Evolutionary conservation across 192 early-diverging fungal species (phyloP).

Genomic region (Coemansia sp.): DNA sequence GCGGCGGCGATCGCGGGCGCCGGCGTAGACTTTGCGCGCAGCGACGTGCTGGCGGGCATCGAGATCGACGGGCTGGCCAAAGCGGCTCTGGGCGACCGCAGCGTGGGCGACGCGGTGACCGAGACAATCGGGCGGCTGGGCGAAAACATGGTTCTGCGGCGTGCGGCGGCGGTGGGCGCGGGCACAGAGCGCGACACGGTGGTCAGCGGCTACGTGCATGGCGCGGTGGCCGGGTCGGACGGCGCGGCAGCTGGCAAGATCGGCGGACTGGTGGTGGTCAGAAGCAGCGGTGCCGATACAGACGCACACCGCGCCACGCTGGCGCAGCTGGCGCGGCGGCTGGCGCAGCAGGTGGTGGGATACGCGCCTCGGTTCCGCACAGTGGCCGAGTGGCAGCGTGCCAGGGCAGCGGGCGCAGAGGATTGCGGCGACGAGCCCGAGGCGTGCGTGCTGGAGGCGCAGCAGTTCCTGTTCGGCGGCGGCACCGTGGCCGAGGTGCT

Average conservation of each 20-base stretch:
- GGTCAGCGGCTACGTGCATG: conserved; percentile 73
- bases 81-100: conserved; percentile 16
- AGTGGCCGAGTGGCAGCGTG: conserved; percentile 45
- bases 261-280: conserved; percentile 73
- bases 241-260: conserved; percentile 68
- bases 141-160: conserved; percentile 84
- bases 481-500: conserved; percentile 66
- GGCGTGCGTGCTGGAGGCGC: conserved; percentile 61
- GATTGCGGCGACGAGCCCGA: conserved; percentile 22
- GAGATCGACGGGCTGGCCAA: conserved; percentile 8
- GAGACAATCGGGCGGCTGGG: conserved; percentile 83
- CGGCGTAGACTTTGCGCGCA: conserved; percentile 10
- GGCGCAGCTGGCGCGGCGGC: conserved; percentile 62
- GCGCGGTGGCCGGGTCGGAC: conserved; percentile 45
- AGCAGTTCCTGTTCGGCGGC: conserved; percentile 76
- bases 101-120: conserved; percentile 65
- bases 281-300: conserved; percentile 6
- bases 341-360: conserved; percentile 88
- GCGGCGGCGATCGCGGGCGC: conserved; percentile 46
- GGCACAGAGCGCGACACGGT: conserved; percentile 26
- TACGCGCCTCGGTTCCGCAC: conserved; percentile 65
- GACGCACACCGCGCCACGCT: conserved; percentile 36
- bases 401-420: conserved; percentile 19
- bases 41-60: conserved; percentile 8
- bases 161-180: conserved; percentile 47